Percentiles rank a stretch among this genome's conserved stretches.
phyloP scores from a whole-genome alignment of 228 moss, liverwort and hornwort species.

The Sphagnum magellanicum region DNA sequence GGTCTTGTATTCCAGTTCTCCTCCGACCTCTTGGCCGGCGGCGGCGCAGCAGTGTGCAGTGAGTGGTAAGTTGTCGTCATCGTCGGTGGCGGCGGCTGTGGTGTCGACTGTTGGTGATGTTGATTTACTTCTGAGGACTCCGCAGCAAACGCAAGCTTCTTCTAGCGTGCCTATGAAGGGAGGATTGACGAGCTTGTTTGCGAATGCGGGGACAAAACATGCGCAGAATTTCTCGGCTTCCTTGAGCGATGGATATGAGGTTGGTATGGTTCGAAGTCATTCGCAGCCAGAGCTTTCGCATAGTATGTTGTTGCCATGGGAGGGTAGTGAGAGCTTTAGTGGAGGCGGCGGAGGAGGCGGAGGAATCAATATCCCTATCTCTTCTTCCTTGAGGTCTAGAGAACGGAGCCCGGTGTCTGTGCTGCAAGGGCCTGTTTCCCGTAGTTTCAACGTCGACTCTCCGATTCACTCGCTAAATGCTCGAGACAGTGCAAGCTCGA shows the following conservation, averaged over 20 bases:
- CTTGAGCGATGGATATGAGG: constrained; percentile 39
- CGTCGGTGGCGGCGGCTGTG: too few species aligned
- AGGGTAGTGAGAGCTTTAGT: constrained; percentile 32
- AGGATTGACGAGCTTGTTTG: constrained; percentile 71
- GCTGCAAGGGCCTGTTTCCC: constrained; percentile 60
- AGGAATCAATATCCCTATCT: constrained; percentile 32
- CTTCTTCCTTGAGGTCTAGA: constrained; percentile 36
- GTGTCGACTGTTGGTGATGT: constrained; percentile 21
- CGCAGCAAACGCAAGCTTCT: constrained; percentile 26
- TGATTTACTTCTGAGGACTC: constrained; percentile 30
- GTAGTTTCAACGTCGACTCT: constrained; percentile 43
- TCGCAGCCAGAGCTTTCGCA: constrained; percentile 37
- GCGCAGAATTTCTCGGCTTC: constrained; percentile 25
- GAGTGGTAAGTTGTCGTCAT: constrained; percentile 25
- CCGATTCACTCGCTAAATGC: constrained; percentile 31
- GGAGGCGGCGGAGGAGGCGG: constrained; percentile 16
- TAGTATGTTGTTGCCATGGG: constrained; percentile 29
- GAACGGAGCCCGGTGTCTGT: constrained; percentile 83
- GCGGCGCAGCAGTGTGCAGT: constrained; percentile 47
- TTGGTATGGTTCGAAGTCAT: constrained; percentile 34
- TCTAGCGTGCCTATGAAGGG: constrained; percentile 47
- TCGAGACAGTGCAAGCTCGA: constrained; percentile 42
- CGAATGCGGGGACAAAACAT: constrained; percentile 19
- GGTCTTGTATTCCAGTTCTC: constrained; percentile 81
- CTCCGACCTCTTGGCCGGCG: constrained; percentile 60